Evolutionary conservation across 768 basidiomycete genomes (phyloP), one percentile per base, ranked within the genome.

Genomic region (Russula olivacea): DNA sequence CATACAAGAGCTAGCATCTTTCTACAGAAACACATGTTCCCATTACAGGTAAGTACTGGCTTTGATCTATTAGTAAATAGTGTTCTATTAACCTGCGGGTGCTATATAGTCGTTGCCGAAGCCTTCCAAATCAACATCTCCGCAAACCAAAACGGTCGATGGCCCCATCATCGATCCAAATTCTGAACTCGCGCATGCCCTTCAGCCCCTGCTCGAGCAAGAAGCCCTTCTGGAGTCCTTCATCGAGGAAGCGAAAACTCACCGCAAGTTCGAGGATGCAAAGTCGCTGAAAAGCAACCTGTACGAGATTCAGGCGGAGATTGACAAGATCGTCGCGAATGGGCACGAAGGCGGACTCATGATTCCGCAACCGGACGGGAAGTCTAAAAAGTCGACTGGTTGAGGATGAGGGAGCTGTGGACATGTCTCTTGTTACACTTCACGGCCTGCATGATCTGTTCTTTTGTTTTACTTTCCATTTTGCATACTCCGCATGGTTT

Each of bases 221-320:
- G 96, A 99, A 74, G 87, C 89, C 2, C 80, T 98, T 52, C 80
- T 99, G 21, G 91, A 95, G 74, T 81, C 85, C 2, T 98, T 94
- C 70, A 84, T 98, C 9, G 87, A 89, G 68, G 93, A 98, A 72
- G 96, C 96, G 7, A 88, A 87, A 73, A 81, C 85, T 2, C 88
- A 88, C 68, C 80, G 96, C 48, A 98, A 98, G 75, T 98, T 98
- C 66, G 96, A 98, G 74, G 97, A 99, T 71, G 89, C 89, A 15
- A 89, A 89, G 73, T 89, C 88, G 4, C 76, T 99, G 65, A 87
- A 90, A 71, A 72, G 76, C 36, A 95, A 88, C 72, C 73, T 98
- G 55, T 79, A 76, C 51, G 96, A 98, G 76, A 91, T 99, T 60
- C 79, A 88, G 66, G 78, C 71, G 14, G 95, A 96, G 77, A 94